phyloP scores from a whole-genome alignment of 148 eudicot genomes.

The Hydrangea macrophylla region DNA sequence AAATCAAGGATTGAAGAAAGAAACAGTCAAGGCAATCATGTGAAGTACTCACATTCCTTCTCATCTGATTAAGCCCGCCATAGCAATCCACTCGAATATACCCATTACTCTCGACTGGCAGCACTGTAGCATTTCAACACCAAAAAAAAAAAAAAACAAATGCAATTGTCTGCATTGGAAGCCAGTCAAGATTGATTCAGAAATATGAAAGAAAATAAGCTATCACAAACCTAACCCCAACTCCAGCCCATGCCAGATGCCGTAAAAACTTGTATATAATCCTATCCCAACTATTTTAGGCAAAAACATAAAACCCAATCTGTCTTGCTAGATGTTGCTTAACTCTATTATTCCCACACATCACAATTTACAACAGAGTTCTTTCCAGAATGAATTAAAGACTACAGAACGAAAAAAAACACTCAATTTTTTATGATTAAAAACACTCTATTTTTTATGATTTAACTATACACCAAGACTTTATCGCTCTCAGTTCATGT shows the following conservation, averaged over 20 bases:
- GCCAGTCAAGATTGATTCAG: constrained; percentile 52
- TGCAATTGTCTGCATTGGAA: constrained; percentile 85
- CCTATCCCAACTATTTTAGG: neutral
- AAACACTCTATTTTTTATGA: too few relatives aligned
- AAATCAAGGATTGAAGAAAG: neutral
- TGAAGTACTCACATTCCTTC: constrained; percentile 76
- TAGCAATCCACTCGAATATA: constrained; percentile 97
- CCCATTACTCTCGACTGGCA: constrained; percentile 76
- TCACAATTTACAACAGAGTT: neutral
- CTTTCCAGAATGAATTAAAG: too few relatives aligned
- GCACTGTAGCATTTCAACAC: constrained; percentile 94
- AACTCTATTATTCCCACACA: neutral
- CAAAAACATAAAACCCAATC: neutral
- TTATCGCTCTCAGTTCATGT: too few relatives aligned
- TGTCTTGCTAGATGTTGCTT: neutral
- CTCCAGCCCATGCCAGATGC: neutral
- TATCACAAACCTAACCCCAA: constrained; percentile 1
- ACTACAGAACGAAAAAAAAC: too few relatives aligned
- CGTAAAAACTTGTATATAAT: neutral
- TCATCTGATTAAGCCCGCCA: constrained; percentile 98
- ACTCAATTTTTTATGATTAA: too few relatives aligned
- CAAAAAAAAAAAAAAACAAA: constrained; percentile 59
- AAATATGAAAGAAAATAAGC: constrained; percentile 22
- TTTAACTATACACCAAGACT: too few relatives aligned
- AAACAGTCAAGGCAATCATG: neutral